phyloP scores from a whole-genome alignment of 257 asterid species.

The Penstemon davidsonii region DNA sequence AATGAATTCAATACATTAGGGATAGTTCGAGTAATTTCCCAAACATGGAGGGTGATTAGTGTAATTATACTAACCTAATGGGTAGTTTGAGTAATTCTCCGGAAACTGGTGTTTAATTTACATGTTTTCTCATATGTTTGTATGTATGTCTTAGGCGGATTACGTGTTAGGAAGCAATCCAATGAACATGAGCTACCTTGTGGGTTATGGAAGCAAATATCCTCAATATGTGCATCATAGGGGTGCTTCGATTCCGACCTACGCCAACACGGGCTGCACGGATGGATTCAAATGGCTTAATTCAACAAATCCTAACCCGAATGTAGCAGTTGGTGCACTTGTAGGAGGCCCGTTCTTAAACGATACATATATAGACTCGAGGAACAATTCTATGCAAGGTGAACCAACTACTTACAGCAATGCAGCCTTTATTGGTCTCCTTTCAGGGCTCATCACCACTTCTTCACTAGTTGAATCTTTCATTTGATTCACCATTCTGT shows the following conservation, averaged over 20 bases:
- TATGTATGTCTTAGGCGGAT: slow-evolving; percentile 35
- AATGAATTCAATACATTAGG: too few relatives aligned
- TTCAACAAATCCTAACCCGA: slow-evolving; percentile 47
- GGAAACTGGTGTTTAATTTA: too few relatives aligned
- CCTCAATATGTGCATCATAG: slow-evolving; percentile 63
- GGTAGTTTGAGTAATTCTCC: too few relatives aligned
- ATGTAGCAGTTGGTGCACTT: slow-evolving; percentile 57
- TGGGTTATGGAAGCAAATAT: slow-evolving; percentile 51
- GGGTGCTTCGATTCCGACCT: slow-evolving; percentile 55
- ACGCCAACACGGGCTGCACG: slow-evolving; percentile 48
- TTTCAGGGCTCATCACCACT: slow-evolving; percentile 50
- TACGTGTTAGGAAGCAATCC: slow-evolving; percentile 51
- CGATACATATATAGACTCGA: slow-evolving; percentile 47
- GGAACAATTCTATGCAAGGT: slow-evolving; percentile 46
- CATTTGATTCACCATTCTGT: background rate
- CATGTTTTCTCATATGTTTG: background rate
- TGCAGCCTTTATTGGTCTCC: slow-evolving; percentile 52
- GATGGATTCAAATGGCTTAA: slow-evolving; percentile 67
- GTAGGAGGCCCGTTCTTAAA: slow-evolving; percentile 64
- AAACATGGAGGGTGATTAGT: too few relatives aligned
- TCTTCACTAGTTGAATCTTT: slow-evolving; percentile 38
- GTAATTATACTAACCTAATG: too few relatives aligned
- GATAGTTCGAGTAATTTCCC: too few relatives aligned
- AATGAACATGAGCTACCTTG: slow-evolving; percentile 51
- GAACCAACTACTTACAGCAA: slow-evolving; percentile 62